Conservation (phyloP, 2,329 filamentous ascomycete genomes). For the Fusarium papillatum region DNA sequence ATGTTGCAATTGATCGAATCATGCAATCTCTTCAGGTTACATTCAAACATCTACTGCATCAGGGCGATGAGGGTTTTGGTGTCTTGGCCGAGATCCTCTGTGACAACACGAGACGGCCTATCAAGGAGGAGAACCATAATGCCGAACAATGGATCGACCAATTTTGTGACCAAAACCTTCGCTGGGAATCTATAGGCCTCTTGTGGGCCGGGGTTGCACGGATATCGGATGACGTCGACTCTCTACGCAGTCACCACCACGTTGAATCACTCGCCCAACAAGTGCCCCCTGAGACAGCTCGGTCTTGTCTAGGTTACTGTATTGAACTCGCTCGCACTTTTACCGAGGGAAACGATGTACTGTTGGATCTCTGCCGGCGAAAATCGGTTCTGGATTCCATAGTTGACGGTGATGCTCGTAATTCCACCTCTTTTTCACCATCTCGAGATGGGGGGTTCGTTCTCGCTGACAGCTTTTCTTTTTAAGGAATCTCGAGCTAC, state of each 20-base stretch:
- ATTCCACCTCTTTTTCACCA: not conserved
- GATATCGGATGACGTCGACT: not conserved
- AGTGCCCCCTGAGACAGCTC: not conserved
- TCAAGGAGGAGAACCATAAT: not conserved
- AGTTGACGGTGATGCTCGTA: not conserved
- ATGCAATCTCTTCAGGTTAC: not conserved
- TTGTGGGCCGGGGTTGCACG: not conserved
- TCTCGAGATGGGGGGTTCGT: not conserved
- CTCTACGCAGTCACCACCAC: not conserved
- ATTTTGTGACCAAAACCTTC: not conserved
- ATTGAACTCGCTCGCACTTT: not conserved
- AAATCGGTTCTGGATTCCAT: not conserved
- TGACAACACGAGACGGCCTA: not conserved
- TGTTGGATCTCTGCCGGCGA: not conserved
- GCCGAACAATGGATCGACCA: not conserved
- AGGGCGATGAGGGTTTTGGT: not conserved
- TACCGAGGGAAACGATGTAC: not conserved
- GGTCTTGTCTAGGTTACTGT: not conserved
- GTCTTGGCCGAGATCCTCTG: not conserved
- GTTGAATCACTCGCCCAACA: not conserved
- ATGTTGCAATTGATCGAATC: not conserved
- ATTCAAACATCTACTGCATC: not conserved
- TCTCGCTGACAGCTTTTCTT: not conserved
- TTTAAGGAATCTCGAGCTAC: not conserved
- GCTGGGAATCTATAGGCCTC: not conserved